Base-by-base conservation (phyloP, 768 basidiomycete species). In the Candolleomyces efflorescens region DNA sequence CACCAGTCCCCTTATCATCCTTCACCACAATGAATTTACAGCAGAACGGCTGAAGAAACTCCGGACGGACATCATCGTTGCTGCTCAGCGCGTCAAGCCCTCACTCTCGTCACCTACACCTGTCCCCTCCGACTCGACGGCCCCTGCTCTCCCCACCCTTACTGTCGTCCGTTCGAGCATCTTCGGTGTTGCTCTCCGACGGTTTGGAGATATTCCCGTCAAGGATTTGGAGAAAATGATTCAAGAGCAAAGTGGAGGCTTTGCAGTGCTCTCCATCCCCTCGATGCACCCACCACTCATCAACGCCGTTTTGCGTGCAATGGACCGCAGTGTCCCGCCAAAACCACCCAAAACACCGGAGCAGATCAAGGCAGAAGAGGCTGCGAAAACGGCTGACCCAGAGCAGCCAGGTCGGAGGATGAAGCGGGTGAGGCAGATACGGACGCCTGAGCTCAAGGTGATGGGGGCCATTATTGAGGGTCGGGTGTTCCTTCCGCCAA, bases 381-480 rank as follows among this genome's bases (percentile, higher is more conserved):
- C 76, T 39, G 79, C 75, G 43, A 84, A 81, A 66, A 83, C 81
- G 18, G 86, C 86, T 5, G 83, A 85, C 63, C 83, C 85, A 22
- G 80, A 77, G 53, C 81, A 84, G 45, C 90, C 90, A 5, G 90
- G 90, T 27, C 76, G 87, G 64, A 78, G 87, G 64, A 75, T 82
- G 64, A 89, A 85, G 71, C 81, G 78, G 49, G 69, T 82, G 62
- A 78, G 78, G 56, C 81, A 82, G 60, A 69, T 75, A 36, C 69
- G 83, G 63, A 70, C 76, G 26, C 90, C 91, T 5, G 86, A 89
- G 64, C 69, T 96, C 56, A 81, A 74, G 64, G 72, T 96, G 23
- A 78, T 93, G 58, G 92, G 89, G 23, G 92, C 89, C 36, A 68
- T 97, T 53, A 78, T 95, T 60, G 94, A 95, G 65, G 86, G 86